Conservation (phyloP, 2,329 filamentous ascomycete genomes). For the Pestalotiopsis sp. region DNA sequence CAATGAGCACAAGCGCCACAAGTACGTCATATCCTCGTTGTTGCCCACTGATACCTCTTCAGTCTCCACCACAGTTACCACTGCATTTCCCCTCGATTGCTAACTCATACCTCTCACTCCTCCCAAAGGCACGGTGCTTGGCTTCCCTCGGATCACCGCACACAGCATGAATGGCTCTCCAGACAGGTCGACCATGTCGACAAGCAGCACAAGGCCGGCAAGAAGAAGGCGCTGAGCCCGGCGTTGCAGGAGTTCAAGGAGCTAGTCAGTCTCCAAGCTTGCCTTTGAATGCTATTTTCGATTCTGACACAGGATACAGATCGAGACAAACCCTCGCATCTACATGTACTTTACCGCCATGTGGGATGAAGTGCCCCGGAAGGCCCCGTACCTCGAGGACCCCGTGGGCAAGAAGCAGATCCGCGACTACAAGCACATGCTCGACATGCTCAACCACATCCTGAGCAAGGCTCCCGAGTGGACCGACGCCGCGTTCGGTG, state of each 20-base stretch:
- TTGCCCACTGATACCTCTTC: neutral
- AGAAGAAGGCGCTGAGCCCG: slow-evolving; percentile 50
- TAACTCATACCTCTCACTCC: neutral
- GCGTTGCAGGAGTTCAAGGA: slow-evolving; percentile 64
- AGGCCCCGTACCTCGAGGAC: slow-evolving; percentile 59
- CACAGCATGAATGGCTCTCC: slow-evolving; percentile 59
- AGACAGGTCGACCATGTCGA: slow-evolving; percentile 57
- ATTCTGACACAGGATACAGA: slow-evolving; percentile 28
- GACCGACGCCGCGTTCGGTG: slow-evolving; percentile 51
- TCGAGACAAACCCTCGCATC: slow-evolving; percentile 62
- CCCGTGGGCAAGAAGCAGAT: slow-evolving; percentile 64
- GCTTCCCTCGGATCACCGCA: slow-evolving; percentile 63
- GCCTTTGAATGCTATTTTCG: too few relatives aligned
- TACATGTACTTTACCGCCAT: slow-evolving; percentile 68
- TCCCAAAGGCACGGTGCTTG: slow-evolving; percentile 47
- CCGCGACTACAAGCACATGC: slow-evolving; percentile 64
- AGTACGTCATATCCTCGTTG: slow-evolving; percentile 33
- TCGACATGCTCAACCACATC: slow-evolving; percentile 64
- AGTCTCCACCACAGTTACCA: neutral
- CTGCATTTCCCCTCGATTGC: neutral
- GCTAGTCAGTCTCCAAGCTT: slow-evolving; percentile 30
- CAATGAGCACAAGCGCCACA: slow-evolving; percentile 42
- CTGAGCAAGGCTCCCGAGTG: slow-evolving; percentile 51
- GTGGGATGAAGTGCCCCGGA: slow-evolving; percentile 66
- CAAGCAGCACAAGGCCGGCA: slow-evolving; percentile 32